Evolutionary conservation across 2,329 filamentous ascomycete genomes (phyloP).

Genomic region (Knoxdaviesia capensis): DNA sequence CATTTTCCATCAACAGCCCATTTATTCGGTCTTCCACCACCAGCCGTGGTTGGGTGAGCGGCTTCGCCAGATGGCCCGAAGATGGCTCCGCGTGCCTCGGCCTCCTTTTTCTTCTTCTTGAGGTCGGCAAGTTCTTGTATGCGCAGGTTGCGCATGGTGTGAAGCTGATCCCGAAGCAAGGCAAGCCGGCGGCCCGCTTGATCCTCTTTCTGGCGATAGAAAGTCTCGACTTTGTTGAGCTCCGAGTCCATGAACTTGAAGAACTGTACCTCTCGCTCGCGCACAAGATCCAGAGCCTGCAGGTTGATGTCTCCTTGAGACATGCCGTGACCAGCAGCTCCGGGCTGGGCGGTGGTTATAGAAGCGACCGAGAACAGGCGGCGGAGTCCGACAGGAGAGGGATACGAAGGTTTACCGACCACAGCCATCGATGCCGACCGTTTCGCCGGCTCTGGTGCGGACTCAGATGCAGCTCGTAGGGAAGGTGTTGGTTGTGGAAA

Average conservation of each 20-base stretch:
- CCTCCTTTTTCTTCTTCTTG: slow-evolving; percentile 13
- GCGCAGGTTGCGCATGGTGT: slow-evolving; percentile 77
- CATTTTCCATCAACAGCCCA: too few species aligned
- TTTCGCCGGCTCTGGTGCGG: too few species aligned
- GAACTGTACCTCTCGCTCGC: slow-evolving; percentile 64
- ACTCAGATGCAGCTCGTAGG: too few species aligned
- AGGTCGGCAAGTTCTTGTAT: slow-evolving; percentile 44
- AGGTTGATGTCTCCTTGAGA: slow-evolving; percentile 7
- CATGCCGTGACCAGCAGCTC: slow-evolving; percentile 8
- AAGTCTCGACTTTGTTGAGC: slow-evolving; percentile 76
- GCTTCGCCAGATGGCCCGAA: not conserved
- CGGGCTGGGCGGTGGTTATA: slow-evolving; percentile 13
- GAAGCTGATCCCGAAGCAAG: slow-evolving; percentile 62
- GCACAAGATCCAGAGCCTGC: slow-evolving; percentile 38
- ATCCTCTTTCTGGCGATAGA: slow-evolving; percentile 75
- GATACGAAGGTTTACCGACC: too few species aligned
- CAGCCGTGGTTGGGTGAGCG: not conserved
- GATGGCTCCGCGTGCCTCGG: slow-evolving; percentile 3
- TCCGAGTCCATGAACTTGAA: slow-evolving; percentile 68
- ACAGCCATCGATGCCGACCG: too few species aligned
- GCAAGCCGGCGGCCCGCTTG: slow-evolving; percentile 57
- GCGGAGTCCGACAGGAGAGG: too few species aligned
- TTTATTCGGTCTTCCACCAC: too few species aligned
- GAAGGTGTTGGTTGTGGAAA: too few species aligned
- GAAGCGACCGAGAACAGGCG: too few species aligned